Percentiles rank a stretch among this genome's conserved stretches.
phyloP scores from a whole-genome alignment of 2,329 filamentous ascomycete genomes.

The Fusarium sp. region DNA sequence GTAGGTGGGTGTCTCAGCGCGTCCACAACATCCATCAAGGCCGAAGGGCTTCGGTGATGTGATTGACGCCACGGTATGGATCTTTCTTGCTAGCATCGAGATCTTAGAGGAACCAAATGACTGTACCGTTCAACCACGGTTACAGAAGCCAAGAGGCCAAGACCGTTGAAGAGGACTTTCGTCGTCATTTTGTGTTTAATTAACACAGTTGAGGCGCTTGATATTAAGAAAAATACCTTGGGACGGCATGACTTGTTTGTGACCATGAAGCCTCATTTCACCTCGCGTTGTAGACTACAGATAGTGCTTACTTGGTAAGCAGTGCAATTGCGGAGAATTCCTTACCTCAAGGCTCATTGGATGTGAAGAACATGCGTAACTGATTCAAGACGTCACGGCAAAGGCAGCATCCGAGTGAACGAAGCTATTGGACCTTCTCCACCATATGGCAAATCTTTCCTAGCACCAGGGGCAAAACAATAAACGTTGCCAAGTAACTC shows the following conservation, averaged over 20 bases:
- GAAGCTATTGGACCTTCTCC: neutral
- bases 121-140: neutral
- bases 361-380: neutral
- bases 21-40: neutral
- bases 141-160: neutral
- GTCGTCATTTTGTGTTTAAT: neutral
- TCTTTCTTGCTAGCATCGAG: neutral
- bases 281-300: neutral
- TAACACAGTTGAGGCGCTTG: constrained; percentile 18
- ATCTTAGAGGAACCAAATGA: neutral
- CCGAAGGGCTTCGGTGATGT: constrained; percentile 8
- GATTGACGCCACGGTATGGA: constrained; percentile 27
- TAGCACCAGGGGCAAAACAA: neutral
- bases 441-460: neutral
- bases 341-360: neutral
- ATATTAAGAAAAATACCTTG: neutral
- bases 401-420: neutral
- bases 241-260: constrained; percentile 1
- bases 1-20: neutral
- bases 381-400: neutral
- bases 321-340: neutral
- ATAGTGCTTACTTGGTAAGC: neutral
- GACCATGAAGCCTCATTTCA: neutral
- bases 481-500: neutral
- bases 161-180: constrained; percentile 5